Base-by-base conservation (phyloP, 192 early-diverging fungal genomes). In the Linnemannia exigua region DNA sequence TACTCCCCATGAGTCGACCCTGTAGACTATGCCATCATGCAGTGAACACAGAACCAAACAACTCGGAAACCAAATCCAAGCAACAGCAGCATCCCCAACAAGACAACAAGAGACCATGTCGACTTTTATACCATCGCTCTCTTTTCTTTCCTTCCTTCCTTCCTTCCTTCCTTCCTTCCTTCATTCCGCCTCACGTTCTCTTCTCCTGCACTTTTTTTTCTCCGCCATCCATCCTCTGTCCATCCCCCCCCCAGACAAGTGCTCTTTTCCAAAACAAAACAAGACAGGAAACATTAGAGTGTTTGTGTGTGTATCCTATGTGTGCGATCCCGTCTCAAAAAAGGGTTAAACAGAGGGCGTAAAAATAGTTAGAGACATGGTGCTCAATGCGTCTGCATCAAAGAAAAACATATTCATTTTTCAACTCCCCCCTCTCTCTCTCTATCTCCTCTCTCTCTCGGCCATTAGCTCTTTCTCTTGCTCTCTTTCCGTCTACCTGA, bases 321-420 rank as follows among this genome's bases (percentile, higher is more conserved):
- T 14, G 58, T 25, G 25, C 25, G 7, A 6, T 25, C 52, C 52
- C 28, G 15, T 31, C 28, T 63, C 28, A 63, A 63, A 63, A 63
- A 22, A 25, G 58, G 58, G 22, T n/a, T 14, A 63, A 11, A 1
- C 9, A 25, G 12, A 28, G 28, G 58, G 58, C 58, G 58, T 63
- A 63, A 63, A 63, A 63, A 63, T 63, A 63, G 54, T 61, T 1
- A n/a, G 41, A 61, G 54, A 61, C 54, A 61, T n/a, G 28, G 28
- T 33, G 58, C 58, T 63, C 58, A 63, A 31, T 63, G 28, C 28
- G 25, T n/a, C 52, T 2, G 20, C 5, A 15, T 54, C 25, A 25
- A n/a, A n/a, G n/a, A n/a, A n/a, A n/a, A n/a, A n/a, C 28, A 47
- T 72, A 22, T 6, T 50, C n/a, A 17, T 73, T 52, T 73, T 5